Evolutionary conservation across 768 basidiomycete genomes (phyloP), one percentile per base, ranked within the genome.

Genomic region (Tylopilus felleus): DNA sequence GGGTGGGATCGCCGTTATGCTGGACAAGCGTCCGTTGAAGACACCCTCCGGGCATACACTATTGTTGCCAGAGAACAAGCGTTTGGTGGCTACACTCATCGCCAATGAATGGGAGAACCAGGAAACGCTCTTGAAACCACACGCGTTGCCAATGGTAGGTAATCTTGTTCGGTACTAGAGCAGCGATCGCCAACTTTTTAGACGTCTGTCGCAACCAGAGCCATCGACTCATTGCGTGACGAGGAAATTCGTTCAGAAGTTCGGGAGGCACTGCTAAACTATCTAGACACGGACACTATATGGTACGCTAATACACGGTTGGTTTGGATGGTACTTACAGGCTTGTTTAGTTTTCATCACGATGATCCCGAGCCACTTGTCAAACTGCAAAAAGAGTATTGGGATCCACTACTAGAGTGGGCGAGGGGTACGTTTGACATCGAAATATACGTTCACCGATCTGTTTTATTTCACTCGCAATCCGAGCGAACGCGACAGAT

Each of bases 41-140:
- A 98, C 96, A 13, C 93, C 95, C 0, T 79, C 76, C 0, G 95
- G 95, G n/a, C 83, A 86, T 42, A 78, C 77, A 4, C 72, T 99
- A 28, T 66, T 85, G 33, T 62, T 98, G 14, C 94, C 94, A 1
- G 70, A 73, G 45, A 75, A 80, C 56, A 91, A 90, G 66, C 67
- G 78, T 39, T 73, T 95, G 27, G 77, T 90, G 21, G 93, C 95
- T 1, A 77, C 90, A 1, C 78, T 97, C 52, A 85, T 98, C 62
- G 97, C 94, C 19, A 80, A 89, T 52, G 97, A 99, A 74, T 99
- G 97, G 97, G 94, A 99, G 64, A 89, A 87, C 64, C 96, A 98
- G 72, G 84, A 84, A 53, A 85, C 76, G 6, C 64, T 95, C 1
- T 67, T 98, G 57, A 98, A 95, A 70, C 88, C 88, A 23, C 91